A percentile compares a stretch with the other conserved stretches of the same genome.
Evolutionary conservation across 106 monocot genomes (phyloP).

Genomic region (Dendrobium officinale): DNA sequence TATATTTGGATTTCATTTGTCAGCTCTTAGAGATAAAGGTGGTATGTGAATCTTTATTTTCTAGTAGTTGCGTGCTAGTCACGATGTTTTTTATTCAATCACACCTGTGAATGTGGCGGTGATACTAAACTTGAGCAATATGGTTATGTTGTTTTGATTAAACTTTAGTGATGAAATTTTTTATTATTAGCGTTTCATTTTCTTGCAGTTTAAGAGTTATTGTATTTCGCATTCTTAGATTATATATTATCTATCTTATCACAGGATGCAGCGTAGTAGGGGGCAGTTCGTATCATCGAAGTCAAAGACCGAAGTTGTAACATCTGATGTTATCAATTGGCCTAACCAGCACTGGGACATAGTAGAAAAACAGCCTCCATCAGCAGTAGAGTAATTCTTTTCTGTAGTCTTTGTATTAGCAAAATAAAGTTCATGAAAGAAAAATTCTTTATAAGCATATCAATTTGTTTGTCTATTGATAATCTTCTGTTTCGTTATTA

Average conservation of each 20-base stretch:
- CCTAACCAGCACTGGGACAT: conserved; percentile 55
- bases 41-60: not conserved
- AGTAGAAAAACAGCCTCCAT: conserved; percentile 56
- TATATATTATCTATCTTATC: conserved; percentile 9
- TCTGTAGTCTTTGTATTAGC: not conserved
- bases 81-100: not conserved
- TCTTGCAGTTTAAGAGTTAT: not conserved
- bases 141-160: not conserved
- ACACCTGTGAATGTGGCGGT: not conserved
- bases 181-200: not conserved
- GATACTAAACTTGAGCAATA: not conserved
- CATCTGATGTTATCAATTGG: conserved; percentile 31
- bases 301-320: conserved; percentile 69
- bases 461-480: not conserved
- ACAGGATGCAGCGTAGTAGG: conserved; percentile 86
- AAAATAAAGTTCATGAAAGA: not conserved
- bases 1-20: not conserved
- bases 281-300: conserved; percentile 95
- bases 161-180: not conserved
- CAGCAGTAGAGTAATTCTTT: conserved; percentile 53
- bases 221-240: not conserved
- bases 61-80: not conserved
- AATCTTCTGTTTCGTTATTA: not conserved
- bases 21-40: not conserved
- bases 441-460: not conserved